Evolutionary conservation across 1,139 yeast species (phyloP).

Genomic region (Magnusiomyces suaveolens): DNA sequence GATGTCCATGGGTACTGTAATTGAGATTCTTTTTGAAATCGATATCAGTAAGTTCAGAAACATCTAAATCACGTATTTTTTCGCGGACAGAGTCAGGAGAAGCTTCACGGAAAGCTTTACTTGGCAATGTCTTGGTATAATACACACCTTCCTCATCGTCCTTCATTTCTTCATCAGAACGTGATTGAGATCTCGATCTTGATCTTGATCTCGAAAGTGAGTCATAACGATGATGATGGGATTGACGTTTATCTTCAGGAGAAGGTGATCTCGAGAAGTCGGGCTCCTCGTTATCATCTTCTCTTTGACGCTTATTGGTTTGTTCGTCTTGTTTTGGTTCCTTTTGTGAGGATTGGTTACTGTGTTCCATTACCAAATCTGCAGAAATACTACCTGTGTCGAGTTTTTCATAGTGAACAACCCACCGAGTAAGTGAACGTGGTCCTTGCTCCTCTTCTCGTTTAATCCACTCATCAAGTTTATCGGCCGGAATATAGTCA

Average conservation of each 20-base stretch:
- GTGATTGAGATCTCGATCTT: background rate
- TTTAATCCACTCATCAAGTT: slow-evolving; percentile 10
- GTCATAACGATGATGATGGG: background rate
- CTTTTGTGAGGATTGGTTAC: too few species aligned
- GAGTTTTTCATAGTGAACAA: background rate
- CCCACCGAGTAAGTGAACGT: slow-evolving; percentile 9
- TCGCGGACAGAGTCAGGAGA: background rate
- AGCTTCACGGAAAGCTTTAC: background rate
- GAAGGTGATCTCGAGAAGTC: background rate
- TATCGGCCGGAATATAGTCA: slow-evolving; percentile 9
- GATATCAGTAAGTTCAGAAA: background rate
- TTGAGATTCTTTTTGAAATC: background rate
- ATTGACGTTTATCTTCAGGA: background rate
- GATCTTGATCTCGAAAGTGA: background rate
- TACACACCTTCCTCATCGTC: background rate
- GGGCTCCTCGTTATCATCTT: background rate
- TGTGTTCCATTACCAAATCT: background rate
- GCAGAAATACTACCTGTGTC: background rate
- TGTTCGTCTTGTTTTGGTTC: too few species aligned
- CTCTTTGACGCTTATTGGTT: background rate
- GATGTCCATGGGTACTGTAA: background rate
- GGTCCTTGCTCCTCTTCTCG: slow-evolving; percentile 8
- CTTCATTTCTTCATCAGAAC: background rate
- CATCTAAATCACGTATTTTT: background rate
- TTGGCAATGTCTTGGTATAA: background rate